Conservation (phyloP, 192 early-diverging fungal species). For the Entomortierella parvispora region DNA sequence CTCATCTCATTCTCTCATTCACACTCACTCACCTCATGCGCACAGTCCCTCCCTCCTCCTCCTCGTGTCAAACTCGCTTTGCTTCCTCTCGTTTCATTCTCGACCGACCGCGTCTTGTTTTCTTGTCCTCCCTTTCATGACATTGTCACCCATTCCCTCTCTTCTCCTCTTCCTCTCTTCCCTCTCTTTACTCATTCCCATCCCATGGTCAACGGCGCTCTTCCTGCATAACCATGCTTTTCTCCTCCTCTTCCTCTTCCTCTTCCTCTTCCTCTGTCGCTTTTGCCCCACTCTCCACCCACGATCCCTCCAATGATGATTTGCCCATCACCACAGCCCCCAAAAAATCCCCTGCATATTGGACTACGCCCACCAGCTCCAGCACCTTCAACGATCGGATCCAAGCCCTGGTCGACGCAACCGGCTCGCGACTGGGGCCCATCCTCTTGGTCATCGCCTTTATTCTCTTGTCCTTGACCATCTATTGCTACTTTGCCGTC, state of each 20-base stretch:
- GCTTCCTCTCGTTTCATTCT: no score
- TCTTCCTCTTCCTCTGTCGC: constrained; percentile 4
- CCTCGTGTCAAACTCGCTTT: constrained; percentile 9
- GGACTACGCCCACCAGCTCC: no score
- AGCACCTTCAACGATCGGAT: no score
- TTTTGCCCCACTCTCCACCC: constrained; percentile 11
- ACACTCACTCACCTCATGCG: background rate
- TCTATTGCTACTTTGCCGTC: constrained; percentile 53
- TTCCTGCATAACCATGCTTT: no score
- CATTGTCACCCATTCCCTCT: no score
- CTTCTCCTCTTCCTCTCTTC: no score
- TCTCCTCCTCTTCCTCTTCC: no score
- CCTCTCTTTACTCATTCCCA: no score
- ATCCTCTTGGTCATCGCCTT: constrained; percentile 58
- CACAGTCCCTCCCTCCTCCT: background rate
- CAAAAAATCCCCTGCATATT: no score
- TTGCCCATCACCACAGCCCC: constrained; percentile 21
- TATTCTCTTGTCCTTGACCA: constrained; percentile 53
- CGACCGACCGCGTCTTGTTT: no score
- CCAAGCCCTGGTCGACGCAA: constrained; percentile 9
- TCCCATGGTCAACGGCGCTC: no score
- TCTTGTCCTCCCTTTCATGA: no score
- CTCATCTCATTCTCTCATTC: background rate
- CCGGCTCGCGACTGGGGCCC: constrained; percentile 55
- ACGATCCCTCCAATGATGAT: constrained; percentile 3